phyloP scores from a whole-genome alignment of 176 grass and related monocot genomes.

The Ensete glaucum region DNA sequence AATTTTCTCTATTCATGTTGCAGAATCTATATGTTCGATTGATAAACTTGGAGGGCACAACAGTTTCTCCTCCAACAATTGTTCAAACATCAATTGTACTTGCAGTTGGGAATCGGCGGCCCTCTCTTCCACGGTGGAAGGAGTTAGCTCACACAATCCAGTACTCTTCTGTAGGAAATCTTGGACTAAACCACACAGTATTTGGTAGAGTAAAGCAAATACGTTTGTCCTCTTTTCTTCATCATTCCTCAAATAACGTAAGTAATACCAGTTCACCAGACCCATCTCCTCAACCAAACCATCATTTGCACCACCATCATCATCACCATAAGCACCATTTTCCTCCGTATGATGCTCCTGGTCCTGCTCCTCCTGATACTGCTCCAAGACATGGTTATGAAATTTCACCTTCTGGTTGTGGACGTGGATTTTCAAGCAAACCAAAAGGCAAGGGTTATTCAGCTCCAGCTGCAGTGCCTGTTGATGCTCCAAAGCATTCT shows the following conservation, averaged over 20 bases:
- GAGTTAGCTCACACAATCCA: conserved; percentile 68
- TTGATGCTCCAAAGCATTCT: conserved; percentile 30
- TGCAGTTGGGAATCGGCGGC: conserved; percentile 61
- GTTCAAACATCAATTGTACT: conserved; percentile 60
- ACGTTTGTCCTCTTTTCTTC: conserved; percentile 68
- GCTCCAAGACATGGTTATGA: conserved; percentile 8
- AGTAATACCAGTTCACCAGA: conserved; percentile 33
- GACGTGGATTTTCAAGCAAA: conserved; percentile 19
- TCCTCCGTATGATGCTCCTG: conserved; percentile 29
- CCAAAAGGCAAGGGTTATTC: conserved; percentile 9
- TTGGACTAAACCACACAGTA: conserved; percentile 68
- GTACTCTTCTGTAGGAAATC: conserved; percentile 72
- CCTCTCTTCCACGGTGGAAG: conserved; percentile 64
- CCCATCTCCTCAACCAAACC: conserved; percentile 48
- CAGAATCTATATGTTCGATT: conserved; percentile 71
- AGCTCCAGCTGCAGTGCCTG: conserved; percentile 3
- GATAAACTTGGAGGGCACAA: conserved; percentile 66
- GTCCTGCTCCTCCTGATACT: conserved; percentile 30
- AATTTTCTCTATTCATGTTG: conserved; percentile 19
- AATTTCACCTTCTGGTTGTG: conserved; percentile 36
- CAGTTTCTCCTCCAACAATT: conserved; percentile 54
- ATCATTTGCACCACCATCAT: conserved; percentile 34
- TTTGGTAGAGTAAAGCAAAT: conserved; percentile 88
- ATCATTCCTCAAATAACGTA: conserved; percentile 44
- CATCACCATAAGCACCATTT: conserved; percentile 31